These are phyloP conservation scores for Phytophthora europaea DNA, from an alignment of 352 stramenopile species.

Conservation along the genomic window DNA sequence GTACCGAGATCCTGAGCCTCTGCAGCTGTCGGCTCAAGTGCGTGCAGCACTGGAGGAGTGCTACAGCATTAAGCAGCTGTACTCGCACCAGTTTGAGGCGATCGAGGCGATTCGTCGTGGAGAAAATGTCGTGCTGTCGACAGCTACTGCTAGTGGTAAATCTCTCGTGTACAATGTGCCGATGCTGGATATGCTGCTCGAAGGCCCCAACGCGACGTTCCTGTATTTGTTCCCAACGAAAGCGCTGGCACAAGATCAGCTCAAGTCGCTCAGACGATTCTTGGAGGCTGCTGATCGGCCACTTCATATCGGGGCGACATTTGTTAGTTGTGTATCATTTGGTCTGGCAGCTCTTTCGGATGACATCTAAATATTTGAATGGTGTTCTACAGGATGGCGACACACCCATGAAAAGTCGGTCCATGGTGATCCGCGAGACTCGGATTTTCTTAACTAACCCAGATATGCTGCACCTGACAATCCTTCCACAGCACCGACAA, in stretches of 20 bases:
- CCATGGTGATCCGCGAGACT: conserved; percentile 82
- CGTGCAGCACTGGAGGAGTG: conserved; percentile 48
- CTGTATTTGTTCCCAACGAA: conserved; percentile 99
- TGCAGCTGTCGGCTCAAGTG: conserved; percentile 55
- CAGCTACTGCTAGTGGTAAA: conserved; percentile 97
- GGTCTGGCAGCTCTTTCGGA: neutral
- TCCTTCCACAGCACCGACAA: conserved; percentile 93
- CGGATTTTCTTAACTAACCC: conserved; percentile 99
- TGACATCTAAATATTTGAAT: neutral
- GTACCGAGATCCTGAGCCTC: conserved; percentile 44
- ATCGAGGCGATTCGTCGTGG: conserved; percentile 91
- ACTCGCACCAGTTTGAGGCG: conserved; percentile 91
- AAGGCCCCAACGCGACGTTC: conserved; percentile 70
- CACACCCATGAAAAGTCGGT: conserved; percentile 91
- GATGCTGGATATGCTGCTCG: conserved; percentile 84
- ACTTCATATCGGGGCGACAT: conserved; percentile 66
- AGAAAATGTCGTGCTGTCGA: conserved; percentile 96
- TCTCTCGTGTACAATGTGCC: conserved; percentile 97
- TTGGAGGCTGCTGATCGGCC: conserved; percentile 65
- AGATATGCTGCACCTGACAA: conserved; percentile 98
- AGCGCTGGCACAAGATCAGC: conserved; percentile 98
- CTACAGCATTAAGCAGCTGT: conserved; percentile 82
- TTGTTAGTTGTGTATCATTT: conserved; percentile 44
- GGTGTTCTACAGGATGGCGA: conserved; percentile 93
- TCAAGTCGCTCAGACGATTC: conserved; percentile 88